phyloP scores from a whole-genome alignment of 345 rosid species.

The Pistacia vera region DNA sequence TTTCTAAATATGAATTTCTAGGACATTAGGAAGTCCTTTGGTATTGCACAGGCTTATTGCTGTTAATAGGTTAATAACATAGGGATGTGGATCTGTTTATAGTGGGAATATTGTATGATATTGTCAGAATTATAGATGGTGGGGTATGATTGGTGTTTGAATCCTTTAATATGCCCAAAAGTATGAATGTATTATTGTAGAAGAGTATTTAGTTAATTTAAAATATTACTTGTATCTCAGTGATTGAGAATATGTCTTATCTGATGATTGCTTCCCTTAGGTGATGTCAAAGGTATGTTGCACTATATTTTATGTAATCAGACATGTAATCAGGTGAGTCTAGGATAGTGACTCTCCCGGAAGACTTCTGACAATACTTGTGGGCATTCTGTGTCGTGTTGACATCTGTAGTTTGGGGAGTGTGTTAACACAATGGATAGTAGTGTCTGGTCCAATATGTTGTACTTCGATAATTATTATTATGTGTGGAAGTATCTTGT shows the following conservation, averaged over 20 bases:
- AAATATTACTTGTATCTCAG: background rate
- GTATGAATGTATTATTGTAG: background rate
- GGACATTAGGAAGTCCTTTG: background rate
- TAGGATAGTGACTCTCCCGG: background rate
- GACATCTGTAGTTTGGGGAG: background rate
- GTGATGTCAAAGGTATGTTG: background rate
- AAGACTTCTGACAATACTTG: background rate
- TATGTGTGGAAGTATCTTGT: too few relatives aligned
- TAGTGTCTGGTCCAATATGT: too few relatives aligned
- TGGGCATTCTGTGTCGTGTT: background rate
- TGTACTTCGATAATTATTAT: too few relatives aligned
- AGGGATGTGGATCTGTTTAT: background rate
- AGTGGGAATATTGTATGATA: background rate
- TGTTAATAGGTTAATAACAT: background rate
- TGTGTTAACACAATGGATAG: background rate
- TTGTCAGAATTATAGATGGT: background rate
- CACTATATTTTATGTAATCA: background rate
- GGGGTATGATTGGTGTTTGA: background rate
- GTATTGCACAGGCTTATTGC: background rate
- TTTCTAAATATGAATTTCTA: background rate
- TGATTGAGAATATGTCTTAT: background rate
- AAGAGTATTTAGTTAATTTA: background rate
- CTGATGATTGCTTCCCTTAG: background rate
- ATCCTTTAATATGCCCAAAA: background rate
- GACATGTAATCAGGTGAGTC: slow-evolving; percentile 1